Evolutionary conservation across 2,329 filamentous ascomycete genomes (phyloP).

Genomic region (Claviceps quebecensis): DNA sequence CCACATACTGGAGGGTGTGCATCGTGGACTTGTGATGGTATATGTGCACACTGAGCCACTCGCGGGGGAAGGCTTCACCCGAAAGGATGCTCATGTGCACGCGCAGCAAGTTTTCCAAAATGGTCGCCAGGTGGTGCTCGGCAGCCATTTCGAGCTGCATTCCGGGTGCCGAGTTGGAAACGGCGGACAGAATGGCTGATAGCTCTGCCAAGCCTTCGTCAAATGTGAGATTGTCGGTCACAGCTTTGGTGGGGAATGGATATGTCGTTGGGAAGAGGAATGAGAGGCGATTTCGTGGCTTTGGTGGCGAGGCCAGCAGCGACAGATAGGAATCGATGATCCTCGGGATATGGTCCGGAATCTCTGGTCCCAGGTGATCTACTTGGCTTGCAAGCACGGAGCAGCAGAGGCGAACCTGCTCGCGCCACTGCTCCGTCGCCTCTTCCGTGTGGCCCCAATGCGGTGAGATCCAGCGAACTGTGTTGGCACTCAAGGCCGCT

Average conservation of each 20-base stretch:
- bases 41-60: conserved; percentile 87
- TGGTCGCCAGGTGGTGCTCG: conserved; percentile 58
- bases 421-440: conserved; percentile 74
- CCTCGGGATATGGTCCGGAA: conserved; percentile 80
- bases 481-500: conserved; percentile 62
- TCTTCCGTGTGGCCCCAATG: conserved; percentile 73
- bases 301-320: conserved; percentile 44
- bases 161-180: conserved; percentile 56
- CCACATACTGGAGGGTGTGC: conserved; percentile 70
- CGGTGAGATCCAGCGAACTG: conserved; percentile 77
- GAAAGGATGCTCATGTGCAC: conserved; percentile 81
- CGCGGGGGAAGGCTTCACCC: conserved; percentile 76
- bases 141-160: conserved; percentile 62
- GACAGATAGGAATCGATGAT: conserved; percentile 79
- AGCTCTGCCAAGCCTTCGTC: conserved; percentile 84
- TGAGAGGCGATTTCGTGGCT: conserved; percentile 55
- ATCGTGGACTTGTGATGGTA: conserved; percentile 87
- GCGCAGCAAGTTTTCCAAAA: conserved; percentile 66
- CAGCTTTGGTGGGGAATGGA: conserved; percentile 66
- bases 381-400: conserved; percentile 82
- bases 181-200: conserved; percentile 70
- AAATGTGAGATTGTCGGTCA: conserved; percentile 47
- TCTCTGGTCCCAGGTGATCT: conserved; percentile 61
- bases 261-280: conserved; percentile 82
- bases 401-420: conserved; percentile 86